Percentiles rank a stretch among this genome's conserved stretches.
Evolutionary conservation across 768 basidiomycete species (phyloP).

Genomic region (Trametes sanguinea): DNA sequence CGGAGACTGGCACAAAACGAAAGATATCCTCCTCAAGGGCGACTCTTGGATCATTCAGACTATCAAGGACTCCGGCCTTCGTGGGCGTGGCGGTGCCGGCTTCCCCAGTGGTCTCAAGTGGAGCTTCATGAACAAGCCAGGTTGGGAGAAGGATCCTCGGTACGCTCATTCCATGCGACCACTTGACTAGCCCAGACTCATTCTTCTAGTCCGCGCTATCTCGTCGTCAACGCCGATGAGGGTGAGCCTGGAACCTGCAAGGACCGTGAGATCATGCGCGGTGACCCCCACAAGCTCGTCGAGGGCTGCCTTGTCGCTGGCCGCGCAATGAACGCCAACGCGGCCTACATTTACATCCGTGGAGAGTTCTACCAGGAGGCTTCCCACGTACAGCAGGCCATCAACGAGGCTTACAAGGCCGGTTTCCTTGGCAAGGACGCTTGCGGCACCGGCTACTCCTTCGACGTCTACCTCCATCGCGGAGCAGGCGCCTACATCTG

Average conservation of each 20-base stretch:
- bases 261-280: constrained; percentile 96
- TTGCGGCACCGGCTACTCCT: constrained; percentile 90
- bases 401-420: constrained; percentile 89
- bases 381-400: constrained; percentile 90
- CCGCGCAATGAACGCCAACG: constrained; percentile 94
- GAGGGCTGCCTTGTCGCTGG: constrained; percentile 98
- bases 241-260: constrained; percentile 99
- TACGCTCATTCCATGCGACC: background rate
- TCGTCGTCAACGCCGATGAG: constrained; percentile 98
- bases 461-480: constrained; percentile 98
- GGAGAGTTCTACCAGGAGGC: constrained; percentile 98
- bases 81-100: constrained; percentile 95
- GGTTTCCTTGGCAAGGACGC: constrained; percentile 89
- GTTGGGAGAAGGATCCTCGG: constrained; percentile 93
- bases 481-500: constrained; percentile 99
- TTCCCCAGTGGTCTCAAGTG: constrained; percentile 97
- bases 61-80: constrained; percentile 93
- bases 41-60: constrained; percentile 97
- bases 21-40: constrained; percentile 93
- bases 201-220: constrained; percentile 80
- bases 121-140: constrained; percentile 99
- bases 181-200: background rate
- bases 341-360: constrained; percentile 99
- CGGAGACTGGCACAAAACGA: constrained; percentile 98
- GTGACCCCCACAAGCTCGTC: constrained; percentile 97